Base-by-base conservation (phyloP, 129 eudicot genomes). In the Flaveria linearis region DNA sequence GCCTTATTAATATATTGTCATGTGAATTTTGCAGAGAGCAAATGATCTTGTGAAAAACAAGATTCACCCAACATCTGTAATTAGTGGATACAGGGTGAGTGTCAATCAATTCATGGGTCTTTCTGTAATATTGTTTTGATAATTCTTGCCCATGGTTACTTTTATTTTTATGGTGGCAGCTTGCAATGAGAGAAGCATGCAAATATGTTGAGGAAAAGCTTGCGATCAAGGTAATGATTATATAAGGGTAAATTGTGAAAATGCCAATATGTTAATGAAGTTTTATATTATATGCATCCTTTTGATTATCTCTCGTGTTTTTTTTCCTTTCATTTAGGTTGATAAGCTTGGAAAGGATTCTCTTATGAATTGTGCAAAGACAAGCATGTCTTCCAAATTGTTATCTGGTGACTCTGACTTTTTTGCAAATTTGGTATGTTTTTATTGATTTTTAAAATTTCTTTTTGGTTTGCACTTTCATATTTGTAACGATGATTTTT, bases 181-280 rank as follows among this genome's bases (percentile, higher is more conserved):
- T 95, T 85, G 97, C 97, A 2, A 95, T 95, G 99, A 86, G 96
- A 81, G 99, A 95, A 82, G 92, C 97, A 72, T 89, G 94, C 87
- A 95, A 95, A 81, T 91, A 95, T 74, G 67, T 95, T 70, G 99
- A 95, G 50, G 97, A 95, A 66, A 89, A 91, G 74, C 73, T 95
- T 80, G 92, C 96, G 7, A 87, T 91, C 42, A 89, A 87, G 97
- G 99, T 95, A 88, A 57, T 41, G 8, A 9, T 17, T 41, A n/a
- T 16, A 69, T 53, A 20, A 23, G 73, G 5, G 25, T 82, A 14
- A 9, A 43, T n/a, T 60, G 3, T 45, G 53, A 73, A 73, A 23
- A 63, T 76, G 20, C n/a, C 49, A 18, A 14, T 30, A 3, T 23
- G 12, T 68, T 53, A 14, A 22, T 25, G 17, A 53, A 9, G 8